These are phyloP conservation scores for Epichloe gansuensis DNA, from an alignment of 2,329 filamentous ascomycete species.

Conservation along the genomic window DNA sequence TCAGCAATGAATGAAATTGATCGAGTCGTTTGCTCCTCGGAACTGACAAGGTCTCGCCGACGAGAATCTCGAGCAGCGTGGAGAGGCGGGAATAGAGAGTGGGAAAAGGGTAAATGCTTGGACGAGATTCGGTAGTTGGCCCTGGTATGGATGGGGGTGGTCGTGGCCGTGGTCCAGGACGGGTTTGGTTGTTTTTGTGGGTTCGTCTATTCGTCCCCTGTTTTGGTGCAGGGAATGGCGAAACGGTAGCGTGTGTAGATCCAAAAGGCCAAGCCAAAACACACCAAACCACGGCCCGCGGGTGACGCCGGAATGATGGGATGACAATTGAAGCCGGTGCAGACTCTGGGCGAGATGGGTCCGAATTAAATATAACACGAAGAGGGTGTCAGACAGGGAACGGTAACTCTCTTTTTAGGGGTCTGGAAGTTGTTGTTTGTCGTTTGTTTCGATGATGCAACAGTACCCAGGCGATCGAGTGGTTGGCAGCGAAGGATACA, in stretches of 20 bases:
- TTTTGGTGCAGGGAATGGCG: not conserved
- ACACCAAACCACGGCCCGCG: no score
- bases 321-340: no score
- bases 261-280: not conserved
- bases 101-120: not conserved
- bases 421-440: not conserved
- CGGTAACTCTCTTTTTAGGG: not conserved
- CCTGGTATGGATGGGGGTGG: no score
- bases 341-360: not conserved
- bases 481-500: not conserved
- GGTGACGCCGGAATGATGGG: no score
- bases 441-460: not conserved
- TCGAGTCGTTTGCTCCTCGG: not conserved
- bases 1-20: not conserved
- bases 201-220: not conserved
- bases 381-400: not conserved
- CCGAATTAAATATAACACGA: not conserved
- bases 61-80: not conserved
- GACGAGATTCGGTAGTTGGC: no score
- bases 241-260: slow-evolving; percentile 1
- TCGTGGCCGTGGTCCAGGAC: not conserved
- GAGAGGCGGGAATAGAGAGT: not conserved
- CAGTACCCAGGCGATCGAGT: not conserved
- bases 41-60: not conserved
- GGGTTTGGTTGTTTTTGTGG: not conserved